Conservation (phyloP, 371 early-diverging fungal species). For the Choanephora cucurbitarum region DNA sequence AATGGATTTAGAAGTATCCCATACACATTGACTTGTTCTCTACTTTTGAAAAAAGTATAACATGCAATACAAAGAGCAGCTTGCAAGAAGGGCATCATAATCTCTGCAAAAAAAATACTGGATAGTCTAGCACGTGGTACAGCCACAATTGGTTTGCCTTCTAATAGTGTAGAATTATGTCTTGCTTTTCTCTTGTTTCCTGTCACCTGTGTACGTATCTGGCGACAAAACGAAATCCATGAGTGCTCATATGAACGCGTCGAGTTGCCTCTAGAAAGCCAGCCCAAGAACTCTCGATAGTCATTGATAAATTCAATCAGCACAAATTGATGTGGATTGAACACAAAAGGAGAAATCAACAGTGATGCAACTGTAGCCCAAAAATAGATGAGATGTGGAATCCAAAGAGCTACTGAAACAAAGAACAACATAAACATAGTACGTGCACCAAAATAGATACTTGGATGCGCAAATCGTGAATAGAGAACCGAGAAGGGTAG, state of each 20-base stretch:
- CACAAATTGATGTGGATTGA: slow-evolving; percentile 86
- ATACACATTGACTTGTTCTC: slow-evolving; percentile 29
- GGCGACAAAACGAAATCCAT: slow-evolving; percentile 82
- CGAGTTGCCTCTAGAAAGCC: slow-evolving; percentile 79
- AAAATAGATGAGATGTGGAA: slow-evolving; percentile 81
- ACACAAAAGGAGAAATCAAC: slow-evolving; percentile 78
- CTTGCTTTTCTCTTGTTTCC: slow-evolving; percentile 47
- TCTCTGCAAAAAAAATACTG: slow-evolving; percentile 75
- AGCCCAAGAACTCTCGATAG: slow-evolving; percentile 77
- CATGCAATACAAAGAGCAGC: slow-evolving; percentile 60
- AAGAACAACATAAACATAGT: slow-evolving; percentile 74
- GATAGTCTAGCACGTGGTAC: slow-evolving; percentile 70
- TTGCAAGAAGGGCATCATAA: slow-evolving; percentile 75
- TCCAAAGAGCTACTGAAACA: slow-evolving; percentile 72
- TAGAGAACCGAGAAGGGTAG: slow-evolving; percentile 79
- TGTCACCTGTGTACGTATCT: slow-evolving; percentile 72
- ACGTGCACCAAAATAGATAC: slow-evolving; percentile 82
- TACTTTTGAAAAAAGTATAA: slow-evolving; percentile 63
- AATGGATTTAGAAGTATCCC: slow-evolving; percentile 22
- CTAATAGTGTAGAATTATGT: slow-evolving; percentile 52
- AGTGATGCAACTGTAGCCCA: slow-evolving; percentile 80
- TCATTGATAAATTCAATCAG: slow-evolving; percentile 75
- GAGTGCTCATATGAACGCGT: slow-evolving; percentile 65
- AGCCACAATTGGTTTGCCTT: slow-evolving; percentile 52
- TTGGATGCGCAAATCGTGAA: slow-evolving; percentile 79